Base-by-base conservation (phyloP, 2,329 filamentous ascomycete species). In the Sclerotinia trifoliorum region DNA sequence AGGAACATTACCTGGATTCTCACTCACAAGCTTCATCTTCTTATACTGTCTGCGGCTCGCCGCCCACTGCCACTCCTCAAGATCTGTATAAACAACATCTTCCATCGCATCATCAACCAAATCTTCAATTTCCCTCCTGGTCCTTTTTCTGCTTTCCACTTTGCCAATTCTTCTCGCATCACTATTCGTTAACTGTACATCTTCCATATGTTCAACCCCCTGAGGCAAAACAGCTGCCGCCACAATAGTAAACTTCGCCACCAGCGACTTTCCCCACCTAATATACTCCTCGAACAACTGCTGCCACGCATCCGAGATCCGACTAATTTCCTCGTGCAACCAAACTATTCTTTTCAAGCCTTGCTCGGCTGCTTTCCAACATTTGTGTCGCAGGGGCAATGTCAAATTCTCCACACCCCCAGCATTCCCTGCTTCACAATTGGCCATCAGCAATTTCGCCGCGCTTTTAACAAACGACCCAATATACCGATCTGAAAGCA, bases 401-500 rank as follows among this genome's bases (percentile, higher is more conserved):
- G 21, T 3, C 29, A 62, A 21, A 1, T 39, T 49, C 24, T 62
- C 46, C n/a, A 51, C 29, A 2, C 44, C 46, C 8, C 60, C 60
- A 6, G n/a, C 29, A 13, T 3, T 62, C 3, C 24, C 29, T 6
- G 17, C 8, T 39, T 51, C 29, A 39, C 46, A 51, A 26, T 8
- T 62, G 1, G 60, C 46, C 5, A 3, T 0, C 46, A 62, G 32
- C 29, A 62, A 19, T 6, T 11, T 26, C 21, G 60, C 60, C 4
- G 44, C 46, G 35, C 60, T 51, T 8, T 62, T 62, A 2, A 49
- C 60, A 62, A 62, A 62, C n/a, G 60, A 62, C 17, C 60, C 60
- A 2, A 21, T 5, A 7, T 51, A 62, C 24, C 48, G 48, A 24
- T 51, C n/a, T 1, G 60, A 49, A 19, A 5, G 1, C 10, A 62